Conservation (phyloP, 257 asterid genomes). For the Paulownia fortunei region DNA sequence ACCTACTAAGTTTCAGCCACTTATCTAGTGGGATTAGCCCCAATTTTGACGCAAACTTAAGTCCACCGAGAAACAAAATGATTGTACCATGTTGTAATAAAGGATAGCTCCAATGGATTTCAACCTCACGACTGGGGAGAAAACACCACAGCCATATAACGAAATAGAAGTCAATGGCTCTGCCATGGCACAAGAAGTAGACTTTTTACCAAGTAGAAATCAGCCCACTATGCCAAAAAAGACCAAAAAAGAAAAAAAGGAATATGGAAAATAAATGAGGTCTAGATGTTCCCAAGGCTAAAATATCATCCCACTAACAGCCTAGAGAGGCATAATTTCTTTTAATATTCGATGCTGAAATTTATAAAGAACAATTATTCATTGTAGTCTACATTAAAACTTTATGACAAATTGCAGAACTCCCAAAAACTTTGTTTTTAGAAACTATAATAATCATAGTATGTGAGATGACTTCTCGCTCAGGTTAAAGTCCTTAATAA, state of each 20-base stretch:
- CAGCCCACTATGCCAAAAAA: not conserved
- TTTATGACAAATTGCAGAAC: slow-evolving; percentile 1
- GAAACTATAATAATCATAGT: slow-evolving; percentile 14
- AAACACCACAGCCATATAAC: not conserved
- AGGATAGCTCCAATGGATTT: not conserved
- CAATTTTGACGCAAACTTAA: not conserved
- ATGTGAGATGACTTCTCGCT: not conserved
- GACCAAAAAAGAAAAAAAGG: not conserved
- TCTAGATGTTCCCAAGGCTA: not conserved
- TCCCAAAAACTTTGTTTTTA: slow-evolving; percentile 5
- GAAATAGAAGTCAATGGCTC: slow-evolving; percentile 28
- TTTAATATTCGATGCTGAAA: slow-evolving; percentile 3
- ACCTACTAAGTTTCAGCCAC: not conserved
- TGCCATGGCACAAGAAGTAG: not conserved
- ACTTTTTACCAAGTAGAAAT: slow-evolving; percentile 8
- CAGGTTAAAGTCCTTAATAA: slow-evolving; percentile 13
- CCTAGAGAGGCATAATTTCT: slow-evolving; percentile 1
- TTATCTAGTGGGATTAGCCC: not conserved
- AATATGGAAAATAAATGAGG: not conserved
- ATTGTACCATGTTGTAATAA: not conserved
- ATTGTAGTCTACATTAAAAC: not conserved
- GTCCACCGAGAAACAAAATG: not conserved
- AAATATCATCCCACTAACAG: not conserved
- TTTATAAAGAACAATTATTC: not conserved
- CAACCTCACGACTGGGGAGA: not conserved